Evolutionary conservation across 257 asterid genomes (phyloP).

Genomic region (Sherardia arvensis): DNA sequence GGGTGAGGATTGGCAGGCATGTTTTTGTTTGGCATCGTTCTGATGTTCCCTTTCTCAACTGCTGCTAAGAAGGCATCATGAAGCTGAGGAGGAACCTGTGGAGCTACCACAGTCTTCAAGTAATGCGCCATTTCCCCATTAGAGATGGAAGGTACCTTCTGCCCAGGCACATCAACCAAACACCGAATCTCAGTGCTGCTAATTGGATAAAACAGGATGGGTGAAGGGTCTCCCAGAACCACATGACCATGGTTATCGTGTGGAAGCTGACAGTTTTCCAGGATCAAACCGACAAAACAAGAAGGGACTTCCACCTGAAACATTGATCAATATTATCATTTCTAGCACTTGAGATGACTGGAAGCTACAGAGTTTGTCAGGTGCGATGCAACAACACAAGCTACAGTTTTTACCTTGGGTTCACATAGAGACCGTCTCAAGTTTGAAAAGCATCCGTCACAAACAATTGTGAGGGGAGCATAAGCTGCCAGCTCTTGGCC

Average conservation of each 20-base stretch:
- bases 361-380: neutral
- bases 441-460: conserved; percentile 85
- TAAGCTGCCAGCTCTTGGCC: conserved; percentile 41
- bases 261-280: conserved; percentile 29
- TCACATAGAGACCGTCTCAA: conserved; percentile 69
- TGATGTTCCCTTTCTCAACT: conserved; percentile 23
- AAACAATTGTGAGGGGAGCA: conserved; percentile 80
- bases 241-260: conserved; percentile 28
- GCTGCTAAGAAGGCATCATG: conserved; percentile 22
- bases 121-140: conserved; percentile 27
- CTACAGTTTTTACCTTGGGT: conserved; percentile 14
- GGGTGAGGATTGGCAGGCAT: conserved; percentile 37
- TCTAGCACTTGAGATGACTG: neutral
- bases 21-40: conserved; percentile 32
- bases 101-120: conserved; percentile 23
- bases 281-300: conserved; percentile 26
- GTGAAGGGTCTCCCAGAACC: conserved; percentile 26
- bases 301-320: conserved; percentile 26
- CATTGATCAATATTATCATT: neutral
- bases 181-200: conserved; percentile 28
- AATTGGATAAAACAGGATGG: conserved; percentile 26
- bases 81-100: conserved; percentile 33
- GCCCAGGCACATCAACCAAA: conserved; percentile 33
- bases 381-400: neutral
- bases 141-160: conserved; percentile 29